Percentiles rank a stretch among this genome's conserved stretches.
Conservation (phyloP, 2,329 filamentous ascomycete genomes). For the Diaporthe sp. region DNA sequence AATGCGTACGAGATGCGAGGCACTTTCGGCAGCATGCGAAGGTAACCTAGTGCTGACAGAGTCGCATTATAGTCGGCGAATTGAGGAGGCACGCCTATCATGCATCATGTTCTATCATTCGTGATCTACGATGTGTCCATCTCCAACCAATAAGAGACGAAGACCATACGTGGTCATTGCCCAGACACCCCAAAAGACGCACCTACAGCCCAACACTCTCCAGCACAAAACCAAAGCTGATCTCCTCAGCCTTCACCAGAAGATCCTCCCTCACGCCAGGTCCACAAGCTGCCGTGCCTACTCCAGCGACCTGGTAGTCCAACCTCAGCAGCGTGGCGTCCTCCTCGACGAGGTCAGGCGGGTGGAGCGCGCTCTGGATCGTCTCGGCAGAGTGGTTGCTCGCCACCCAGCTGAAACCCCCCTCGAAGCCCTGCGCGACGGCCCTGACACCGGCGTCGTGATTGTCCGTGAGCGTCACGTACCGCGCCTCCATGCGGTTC, state of each 20-base stretch:
- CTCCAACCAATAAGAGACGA: neutral
- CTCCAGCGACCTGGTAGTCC: conserved; percentile 62
- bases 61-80: neutral
- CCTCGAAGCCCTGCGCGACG: conserved; percentile 46
- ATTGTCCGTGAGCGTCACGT: conserved; percentile 56
- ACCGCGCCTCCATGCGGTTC: conserved; percentile 72
- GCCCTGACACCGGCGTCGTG: conserved; percentile 50
- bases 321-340: conserved; percentile 59
- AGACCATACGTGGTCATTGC: neutral
- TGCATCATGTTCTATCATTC: neutral
- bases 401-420: conserved; percentile 67
- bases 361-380: conserved; percentile 72
- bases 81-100: too few species aligned
- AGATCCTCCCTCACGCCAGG: conserved; percentile 61
- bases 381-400: conserved; percentile 65
- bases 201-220: conserved; percentile 47
- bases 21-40: neutral
- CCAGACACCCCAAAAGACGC: neutral
- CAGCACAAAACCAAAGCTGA: conserved; percentile 58
- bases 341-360: conserved; percentile 70
- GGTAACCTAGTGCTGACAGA: neutral
- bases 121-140: neutral
- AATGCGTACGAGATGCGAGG: neutral
- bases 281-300: conserved; percentile 64
- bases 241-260: conserved; percentile 56